Percentiles rank a stretch among this genome's conserved stretches.
These are phyloP conservation scores for Colletotrichum graminicola DNA, from an alignment of 2,329 filamentous ascomycete species.

Conservation along the genomic window DNA sequence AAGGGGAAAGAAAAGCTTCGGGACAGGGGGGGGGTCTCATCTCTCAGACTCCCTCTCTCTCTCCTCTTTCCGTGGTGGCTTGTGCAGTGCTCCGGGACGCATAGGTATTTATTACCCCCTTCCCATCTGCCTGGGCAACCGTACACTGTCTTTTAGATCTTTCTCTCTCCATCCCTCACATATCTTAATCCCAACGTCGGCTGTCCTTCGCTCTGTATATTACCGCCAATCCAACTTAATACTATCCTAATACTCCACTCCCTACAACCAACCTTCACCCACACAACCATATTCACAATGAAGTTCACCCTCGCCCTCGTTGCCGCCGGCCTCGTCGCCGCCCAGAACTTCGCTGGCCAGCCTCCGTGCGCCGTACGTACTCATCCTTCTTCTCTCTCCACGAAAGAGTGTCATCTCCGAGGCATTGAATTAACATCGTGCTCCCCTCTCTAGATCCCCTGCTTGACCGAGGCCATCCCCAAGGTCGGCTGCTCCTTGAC, in stretches of 20 bases:
- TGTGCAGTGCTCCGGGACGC: not conserved
- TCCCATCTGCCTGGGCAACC: constrained; percentile 8
- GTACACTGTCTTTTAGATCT: not conserved
- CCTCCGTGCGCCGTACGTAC: constrained; percentile 57
- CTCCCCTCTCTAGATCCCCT: constrained; percentile 46
- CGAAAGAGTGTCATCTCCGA: not conserved
- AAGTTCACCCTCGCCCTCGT: constrained; percentile 54
- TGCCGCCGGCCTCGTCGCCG: constrained; percentile 53
- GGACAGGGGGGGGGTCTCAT: constrained; percentile 33
- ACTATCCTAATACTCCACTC: constrained; percentile 7
- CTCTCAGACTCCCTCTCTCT: not conserved
- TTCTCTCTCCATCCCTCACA: not conserved
- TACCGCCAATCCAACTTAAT: constrained; percentile 7
- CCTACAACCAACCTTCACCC: constrained; percentile 11
- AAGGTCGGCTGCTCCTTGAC: constrained; percentile 52
- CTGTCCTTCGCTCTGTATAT: constrained; percentile 10
- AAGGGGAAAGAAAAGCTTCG: constrained; percentile 10
- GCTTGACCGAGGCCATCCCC: constrained; percentile 52
- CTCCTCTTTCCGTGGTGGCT: constrained; percentile 16
- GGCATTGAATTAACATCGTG: not conserved
- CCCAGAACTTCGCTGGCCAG: constrained; percentile 53
- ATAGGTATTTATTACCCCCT: constrained; percentile 38
- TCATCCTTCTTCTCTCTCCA: not conserved
- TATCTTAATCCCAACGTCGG: constrained; percentile 16
- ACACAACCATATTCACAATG: constrained; percentile 50